Evolutionary conservation across 176 grass and related monocot species (phyloP).

Genomic region (Microstegium vimineum): DNA sequence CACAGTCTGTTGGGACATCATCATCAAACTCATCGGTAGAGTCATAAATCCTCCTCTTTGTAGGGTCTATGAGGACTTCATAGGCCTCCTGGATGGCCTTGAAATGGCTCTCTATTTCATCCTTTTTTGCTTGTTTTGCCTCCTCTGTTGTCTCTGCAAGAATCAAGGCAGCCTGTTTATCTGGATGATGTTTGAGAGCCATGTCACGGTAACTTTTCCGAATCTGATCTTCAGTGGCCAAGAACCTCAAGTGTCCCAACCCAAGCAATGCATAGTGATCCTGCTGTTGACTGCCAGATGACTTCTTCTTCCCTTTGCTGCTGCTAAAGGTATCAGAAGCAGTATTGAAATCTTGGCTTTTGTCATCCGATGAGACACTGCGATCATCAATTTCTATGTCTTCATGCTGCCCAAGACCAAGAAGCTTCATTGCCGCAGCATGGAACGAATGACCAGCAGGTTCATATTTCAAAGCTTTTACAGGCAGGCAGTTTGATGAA

Average conservation of each 20-base stretch:
- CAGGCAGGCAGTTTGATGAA: slow-evolving; percentile 82
- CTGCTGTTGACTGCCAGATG: slow-evolving; percentile 70
- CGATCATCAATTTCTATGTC: slow-evolving; percentile 68
- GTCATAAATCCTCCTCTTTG: slow-evolving; percentile 91
- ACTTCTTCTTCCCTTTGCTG: slow-evolving; percentile 96
- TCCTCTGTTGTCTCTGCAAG: slow-evolving; percentile 76
- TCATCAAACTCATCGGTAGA: slow-evolving; percentile 99
- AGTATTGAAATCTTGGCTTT: slow-evolving; percentile 53
- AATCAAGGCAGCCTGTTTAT: slow-evolving; percentile 80
- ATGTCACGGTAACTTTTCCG: slow-evolving; percentile 87
- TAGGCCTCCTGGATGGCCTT: slow-evolving; percentile 93
- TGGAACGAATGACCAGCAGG: slow-evolving; percentile 95
- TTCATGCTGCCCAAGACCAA: slow-evolving; percentile 70
- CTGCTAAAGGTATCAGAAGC: slow-evolving; percentile 73
- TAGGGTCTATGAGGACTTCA: slow-evolving; percentile 89
- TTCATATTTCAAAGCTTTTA: slow-evolving; percentile 78
- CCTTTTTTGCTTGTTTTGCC: slow-evolving; percentile 82
- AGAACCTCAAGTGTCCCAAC: slow-evolving; percentile 73
- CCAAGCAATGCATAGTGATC: slow-evolving; percentile 96
- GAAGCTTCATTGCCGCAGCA: slow-evolving; percentile 61
- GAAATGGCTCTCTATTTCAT: slow-evolving; percentile 96
- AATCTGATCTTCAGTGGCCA: slow-evolving; percentile 98
- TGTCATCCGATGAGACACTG: slow-evolving; percentile 83
- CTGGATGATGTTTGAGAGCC: slow-evolving; percentile 97
- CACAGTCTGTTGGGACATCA: slow-evolving; percentile 94